Base-by-base conservation (phyloP, 768 basidiomycete species). In the Floccularia luteovirens region DNA sequence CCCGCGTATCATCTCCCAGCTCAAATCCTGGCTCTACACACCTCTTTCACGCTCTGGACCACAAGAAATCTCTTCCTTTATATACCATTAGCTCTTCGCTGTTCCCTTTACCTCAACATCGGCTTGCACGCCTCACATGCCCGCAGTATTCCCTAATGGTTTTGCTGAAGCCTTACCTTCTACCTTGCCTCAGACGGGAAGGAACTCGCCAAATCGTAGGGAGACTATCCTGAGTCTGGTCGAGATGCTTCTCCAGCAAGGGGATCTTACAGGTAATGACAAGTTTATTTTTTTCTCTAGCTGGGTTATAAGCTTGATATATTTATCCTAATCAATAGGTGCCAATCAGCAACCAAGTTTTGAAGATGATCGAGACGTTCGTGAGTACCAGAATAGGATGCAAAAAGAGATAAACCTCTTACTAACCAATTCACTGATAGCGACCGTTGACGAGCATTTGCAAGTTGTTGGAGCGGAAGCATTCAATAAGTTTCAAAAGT, bases 391-490 rank as follows among this genome's bases (percentile, higher is more conserved):
- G 10, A 8, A 14, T 10, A 10, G 14, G 14, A 30, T 30, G 27
- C 27, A 30, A 8, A 30, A 10, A 8, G 27, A 23, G 23, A 21
- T 33, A n/a, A 17, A 28, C 35, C 20, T 23, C 8, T 31, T 2
- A 17, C 31, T 30, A 38, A 12, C 37, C 27, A 43, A 44, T 43
- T 20, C 31, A 23, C 30, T 32, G 25, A 24, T 38, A 80, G 82
- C 79, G 5, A 74, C 70, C 31, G 75, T 79, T 41, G 78, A 85
- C 48, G 82, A 86, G 47, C 76, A 82, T 48, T 53, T 79, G n/a
- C 82, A 84, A 59, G 67, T 64, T 43, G 71, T 69, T 8, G 83
- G 83, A 8, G 79, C 81, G 3, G 79, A 80, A 38, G 61, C 66
- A 4, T 85, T 85, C 57, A 60, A 74, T 48, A 72, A 56, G 48